Base-by-base conservation (phyloP, 176 grass and related monocot species). In the Metroxylon sagu region DNA sequence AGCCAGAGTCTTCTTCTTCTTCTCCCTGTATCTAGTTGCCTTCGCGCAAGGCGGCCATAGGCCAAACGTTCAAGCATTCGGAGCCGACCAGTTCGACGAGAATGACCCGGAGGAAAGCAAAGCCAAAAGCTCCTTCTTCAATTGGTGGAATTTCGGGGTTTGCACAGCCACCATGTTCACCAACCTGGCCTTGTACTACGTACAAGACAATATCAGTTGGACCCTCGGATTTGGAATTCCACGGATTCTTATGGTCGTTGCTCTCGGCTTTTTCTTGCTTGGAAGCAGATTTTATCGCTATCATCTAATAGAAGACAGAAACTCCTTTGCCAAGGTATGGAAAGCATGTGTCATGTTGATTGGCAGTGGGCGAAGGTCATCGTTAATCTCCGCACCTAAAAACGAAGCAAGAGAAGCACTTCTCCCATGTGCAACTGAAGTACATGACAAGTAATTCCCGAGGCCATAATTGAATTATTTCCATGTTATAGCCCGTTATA, bases 111-210 rank as follows among this genome's bases (percentile, higher is more conserved):
- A 25, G 35, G 79, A 86, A 59, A 31, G 43, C 74, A 59, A 49
- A 6, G 66, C 88, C 6, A 48, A 70, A 63, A 91, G 88, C 69
- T 83, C 88, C 25, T 91, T 83, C 76, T 91, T 91, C 74, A 91
- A 86, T 72, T 91, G 82, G 82, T 91, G 83, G 88, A 83, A 86
- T 51, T 86, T 91, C 54, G 83, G 79, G 54, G 74, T 91, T 72
- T 77, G 68, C 54, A 74, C 64, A 17, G 76, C 72, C 31, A 83
- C 72, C 61, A 59, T 68, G 50, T 56, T 57, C 74, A 71, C 79
- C 4, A 64, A 39, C 63, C 39, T 87, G 57, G 25, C 76, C 23
- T 68, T 77, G 29, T 86, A 65, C 71, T 90, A 90, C 73, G 63
- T 86, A 15, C 82, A 90, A 71, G 87, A 90, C 23, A 85, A 86